Percentiles rank a stretch among this genome's conserved stretches.
Conservation (phyloP, 2,329 filamentous ascomycete species). For the Paraphaeosphaeria minitans region DNA sequence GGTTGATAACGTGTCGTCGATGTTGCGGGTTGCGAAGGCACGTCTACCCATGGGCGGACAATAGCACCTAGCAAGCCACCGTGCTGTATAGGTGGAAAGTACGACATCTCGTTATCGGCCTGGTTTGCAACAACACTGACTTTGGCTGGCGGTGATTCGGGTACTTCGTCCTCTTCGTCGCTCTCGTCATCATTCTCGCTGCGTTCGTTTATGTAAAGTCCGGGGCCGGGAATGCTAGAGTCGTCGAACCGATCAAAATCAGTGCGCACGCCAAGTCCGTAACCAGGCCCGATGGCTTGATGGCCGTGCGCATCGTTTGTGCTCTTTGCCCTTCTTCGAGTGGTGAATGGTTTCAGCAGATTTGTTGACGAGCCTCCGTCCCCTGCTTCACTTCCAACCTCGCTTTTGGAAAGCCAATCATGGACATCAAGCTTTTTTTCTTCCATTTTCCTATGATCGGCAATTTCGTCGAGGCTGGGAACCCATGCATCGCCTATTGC, state of each 20-base stretch:
- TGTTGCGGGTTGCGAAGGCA: constrained; percentile 40
- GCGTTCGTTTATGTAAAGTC: constrained; percentile 48
- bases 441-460: constrained; percentile 51
- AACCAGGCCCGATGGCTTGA: constrained; percentile 24
- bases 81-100: constrained; percentile 36
- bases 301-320: constrained; percentile 45
- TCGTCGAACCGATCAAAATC: constrained; percentile 43
- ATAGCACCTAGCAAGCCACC: constrained; percentile 27
- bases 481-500: constrained; percentile 49
- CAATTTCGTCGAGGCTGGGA: constrained; percentile 57
- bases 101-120: constrained; percentile 31
- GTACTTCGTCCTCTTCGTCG: constrained; percentile 32
- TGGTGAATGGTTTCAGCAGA: constrained; percentile 33
- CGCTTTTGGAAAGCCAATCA: constrained; percentile 56
- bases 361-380: constrained; percentile 41
- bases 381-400: constrained; percentile 54
- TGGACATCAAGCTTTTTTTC: constrained; percentile 61
- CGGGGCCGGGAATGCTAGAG: constrained; percentile 57
- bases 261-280: constrained; percentile 41
- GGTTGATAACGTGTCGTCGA: constrained; percentile 52
- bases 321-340: constrained; percentile 55
- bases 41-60: constrained; percentile 57
- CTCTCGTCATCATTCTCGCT: constrained; percentile 46
- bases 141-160: constrained; percentile 44
- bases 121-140: constrained; percentile 35